Percentiles rank a stretch among this genome's conserved stretches.
These are phyloP conservation scores for Ceraceosorus guamensis DNA, from an alignment of 1,284 basidiomycete genomes.

Conservation along the genomic window DNA sequence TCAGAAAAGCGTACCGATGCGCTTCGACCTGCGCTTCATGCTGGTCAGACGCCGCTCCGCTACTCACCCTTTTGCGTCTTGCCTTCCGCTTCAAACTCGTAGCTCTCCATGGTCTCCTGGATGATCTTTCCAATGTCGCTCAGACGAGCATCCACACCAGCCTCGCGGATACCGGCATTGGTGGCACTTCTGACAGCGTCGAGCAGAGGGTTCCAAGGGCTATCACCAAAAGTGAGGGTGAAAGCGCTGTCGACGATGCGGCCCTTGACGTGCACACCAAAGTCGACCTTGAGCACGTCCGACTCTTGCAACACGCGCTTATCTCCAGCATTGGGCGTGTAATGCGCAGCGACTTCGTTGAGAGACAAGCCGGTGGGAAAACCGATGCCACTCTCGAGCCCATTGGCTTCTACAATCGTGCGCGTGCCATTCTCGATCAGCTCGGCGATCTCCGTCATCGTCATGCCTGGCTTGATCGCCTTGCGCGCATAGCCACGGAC, in stretches of 20 bases:
- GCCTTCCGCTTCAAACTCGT: slow-evolving; percentile 85
- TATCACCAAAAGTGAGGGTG: slow-evolving; percentile 76
- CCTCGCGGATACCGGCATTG: slow-evolving; percentile 66
- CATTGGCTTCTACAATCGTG: slow-evolving; percentile 77
- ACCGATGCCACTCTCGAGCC: slow-evolving; percentile 80
- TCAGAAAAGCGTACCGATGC: too few species aligned
- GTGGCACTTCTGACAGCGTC: slow-evolving; percentile 91
- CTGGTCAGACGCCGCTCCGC: too few species aligned
- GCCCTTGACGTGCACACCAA: slow-evolving; percentile 93
- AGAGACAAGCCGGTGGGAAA: slow-evolving; percentile 91
- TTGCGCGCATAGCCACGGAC: slow-evolving; percentile 74
- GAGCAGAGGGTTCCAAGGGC: slow-evolving; percentile 75
- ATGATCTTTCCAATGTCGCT: slow-evolving; percentile 87
- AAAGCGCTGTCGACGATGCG: slow-evolving; percentile 93
- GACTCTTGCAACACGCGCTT: slow-evolving; percentile 73
- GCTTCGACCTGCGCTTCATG: too few species aligned
- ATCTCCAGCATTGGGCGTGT: slow-evolving; percentile 91
- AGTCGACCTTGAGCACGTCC: slow-evolving; percentile 93
- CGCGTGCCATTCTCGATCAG: slow-evolving; percentile 72
- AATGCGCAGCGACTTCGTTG: slow-evolving; percentile 95
- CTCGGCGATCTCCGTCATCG: slow-evolving; percentile 88
- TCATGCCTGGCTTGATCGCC: slow-evolving; percentile 84
- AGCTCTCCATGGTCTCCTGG: slow-evolving; percentile 98
- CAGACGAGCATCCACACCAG: slow-evolving; percentile 89
- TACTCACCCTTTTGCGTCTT: slow-evolving; percentile 71